Conservation (phyloP, 1,284 basidiomycete genomes). For the Termitomyces sp. region DNA sequence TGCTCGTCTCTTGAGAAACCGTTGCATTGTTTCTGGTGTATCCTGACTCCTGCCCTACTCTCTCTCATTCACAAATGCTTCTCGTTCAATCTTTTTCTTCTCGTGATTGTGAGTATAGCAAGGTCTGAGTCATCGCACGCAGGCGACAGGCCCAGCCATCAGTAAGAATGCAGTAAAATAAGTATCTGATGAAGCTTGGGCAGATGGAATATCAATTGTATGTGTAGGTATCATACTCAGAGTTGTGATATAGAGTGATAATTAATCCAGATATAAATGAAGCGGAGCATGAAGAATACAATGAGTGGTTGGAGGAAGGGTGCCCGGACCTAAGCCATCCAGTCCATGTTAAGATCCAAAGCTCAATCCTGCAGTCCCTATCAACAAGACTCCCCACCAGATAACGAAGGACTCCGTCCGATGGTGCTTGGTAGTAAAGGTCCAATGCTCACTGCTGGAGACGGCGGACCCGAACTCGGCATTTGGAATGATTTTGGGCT, state of each 20-base stretch:
- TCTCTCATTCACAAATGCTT: background rate
- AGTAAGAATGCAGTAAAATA: background rate
- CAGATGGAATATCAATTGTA: background rate
- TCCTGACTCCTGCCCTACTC: too few species aligned
- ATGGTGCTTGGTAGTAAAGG: slow-evolving; percentile 14
- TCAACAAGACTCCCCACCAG: slow-evolving; percentile 4
- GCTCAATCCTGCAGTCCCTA: background rate
- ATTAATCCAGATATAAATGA: slow-evolving; percentile 9
- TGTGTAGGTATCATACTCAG: slow-evolving; percentile 11
- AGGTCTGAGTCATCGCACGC: background rate
- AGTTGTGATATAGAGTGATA: slow-evolving; percentile 1
- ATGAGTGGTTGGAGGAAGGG: background rate
- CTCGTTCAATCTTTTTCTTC: background rate
- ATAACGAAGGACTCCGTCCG: slow-evolving; percentile 2
- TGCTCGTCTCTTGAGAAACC: background rate
- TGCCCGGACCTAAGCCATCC: background rate
- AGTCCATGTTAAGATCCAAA: background rate
- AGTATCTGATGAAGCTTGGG: background rate
- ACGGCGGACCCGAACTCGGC: background rate
- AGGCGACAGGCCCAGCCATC: background rate
- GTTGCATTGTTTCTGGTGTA: too few species aligned
- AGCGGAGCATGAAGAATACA: background rate
- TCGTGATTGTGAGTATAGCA: background rate
- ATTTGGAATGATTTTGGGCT: slow-evolving; percentile 4
- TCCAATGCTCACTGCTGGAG: slow-evolving; percentile 5